Conservation (phyloP, 2,329 filamentous ascomycete genomes). For the Chrysoporthe cubensis region DNA sequence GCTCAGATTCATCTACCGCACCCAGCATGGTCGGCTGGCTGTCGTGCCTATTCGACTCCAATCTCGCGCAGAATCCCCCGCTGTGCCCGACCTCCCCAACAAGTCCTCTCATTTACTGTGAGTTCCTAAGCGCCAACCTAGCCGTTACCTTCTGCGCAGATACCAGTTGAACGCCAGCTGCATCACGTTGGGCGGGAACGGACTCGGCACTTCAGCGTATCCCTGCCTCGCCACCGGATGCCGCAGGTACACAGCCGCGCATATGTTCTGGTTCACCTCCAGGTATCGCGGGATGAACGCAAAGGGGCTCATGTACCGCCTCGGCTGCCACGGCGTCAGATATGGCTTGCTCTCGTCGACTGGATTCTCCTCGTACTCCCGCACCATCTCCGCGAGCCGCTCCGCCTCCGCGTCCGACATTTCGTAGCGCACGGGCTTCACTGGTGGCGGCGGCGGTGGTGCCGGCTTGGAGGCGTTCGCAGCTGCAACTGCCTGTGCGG, state of each 20-base stretch:
- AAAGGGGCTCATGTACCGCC: conserved; percentile 87
- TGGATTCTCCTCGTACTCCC: conserved; percentile 73
- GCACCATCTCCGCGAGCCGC: conserved; percentile 60
- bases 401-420: conserved; percentile 55
- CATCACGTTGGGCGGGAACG: conserved; percentile 71
- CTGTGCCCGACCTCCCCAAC: neutral
- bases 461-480: conserved; percentile 12
- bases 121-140: too few species aligned
- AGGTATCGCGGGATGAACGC: conserved; percentile 94
- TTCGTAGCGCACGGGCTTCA: conserved; percentile 16
- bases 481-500: conserved; percentile 18
- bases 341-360: conserved; percentile 81
- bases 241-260: conserved; percentile 89
- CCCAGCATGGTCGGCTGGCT: neutral
- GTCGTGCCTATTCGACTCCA: neutral
- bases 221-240: conserved; percentile 90
- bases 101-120: neutral
- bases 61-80: neutral
- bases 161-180: conserved; percentile 96
- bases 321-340: conserved; percentile 85
- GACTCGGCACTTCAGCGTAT: conserved; percentile 80
- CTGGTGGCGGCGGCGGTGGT: neutral
- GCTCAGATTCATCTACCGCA: conserved; percentile 1
- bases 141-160: conserved; percentile 70
- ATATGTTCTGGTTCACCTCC: conserved; percentile 97